Evolutionary conservation across 2,329 filamentous ascomycete genomes (phyloP).

Genomic region (Alternaria dauci): DNA sequence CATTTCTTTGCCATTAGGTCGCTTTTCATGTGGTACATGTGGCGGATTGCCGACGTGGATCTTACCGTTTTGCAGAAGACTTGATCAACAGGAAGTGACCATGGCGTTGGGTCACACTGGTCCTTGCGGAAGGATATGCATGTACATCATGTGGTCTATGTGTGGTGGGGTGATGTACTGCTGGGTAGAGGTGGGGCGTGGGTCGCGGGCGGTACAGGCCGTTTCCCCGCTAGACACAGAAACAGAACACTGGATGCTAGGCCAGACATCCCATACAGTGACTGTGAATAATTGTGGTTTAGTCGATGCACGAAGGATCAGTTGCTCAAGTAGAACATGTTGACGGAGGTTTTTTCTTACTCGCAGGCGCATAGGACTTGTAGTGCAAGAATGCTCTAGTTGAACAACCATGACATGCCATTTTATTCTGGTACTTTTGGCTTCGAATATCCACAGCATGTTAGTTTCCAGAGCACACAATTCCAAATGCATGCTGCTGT

Average conservation of each 20-base stretch:
- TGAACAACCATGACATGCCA: background rate
- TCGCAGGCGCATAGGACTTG: background rate
- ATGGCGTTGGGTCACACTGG: background rate
- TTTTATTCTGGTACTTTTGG: background rate
- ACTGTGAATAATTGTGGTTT: background rate
- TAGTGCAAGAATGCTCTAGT: background rate
- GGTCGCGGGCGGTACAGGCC: background rate
- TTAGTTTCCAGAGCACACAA: background rate
- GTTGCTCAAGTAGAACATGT: background rate
- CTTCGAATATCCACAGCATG: background rate
- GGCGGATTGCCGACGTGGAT: constrained; percentile 83
- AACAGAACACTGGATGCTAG: background rate
- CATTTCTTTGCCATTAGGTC: constrained; percentile 61
- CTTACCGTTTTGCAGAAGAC: constrained; percentile 59
- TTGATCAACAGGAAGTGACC: constrained; percentile 1
- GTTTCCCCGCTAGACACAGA: background rate
- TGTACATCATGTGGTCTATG: constrained; percentile 1
- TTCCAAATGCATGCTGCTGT: background rate
- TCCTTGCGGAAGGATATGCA: background rate
- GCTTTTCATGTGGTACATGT: constrained; percentile 99
- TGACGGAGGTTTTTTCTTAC: background rate
- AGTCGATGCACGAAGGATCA: too few species aligned
- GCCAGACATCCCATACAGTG: background rate
- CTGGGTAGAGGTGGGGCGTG: background rate
- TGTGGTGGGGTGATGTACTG: constrained; percentile 3